phyloP scores from a whole-genome alignment of 768 basidiomycete genomes.

The Termitomyces sp. region DNA sequence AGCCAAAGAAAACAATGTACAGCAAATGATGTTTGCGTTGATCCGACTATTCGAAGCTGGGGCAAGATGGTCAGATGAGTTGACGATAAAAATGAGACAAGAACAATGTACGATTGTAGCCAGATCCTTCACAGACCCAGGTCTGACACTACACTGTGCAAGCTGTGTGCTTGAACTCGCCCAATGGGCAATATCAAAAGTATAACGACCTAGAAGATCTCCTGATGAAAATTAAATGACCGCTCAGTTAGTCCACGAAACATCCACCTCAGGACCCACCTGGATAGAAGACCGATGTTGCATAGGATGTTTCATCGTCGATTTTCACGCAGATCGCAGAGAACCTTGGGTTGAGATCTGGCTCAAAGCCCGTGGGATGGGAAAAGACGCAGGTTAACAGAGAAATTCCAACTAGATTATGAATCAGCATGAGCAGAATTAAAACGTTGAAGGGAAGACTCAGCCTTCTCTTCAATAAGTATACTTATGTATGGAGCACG shows the following conservation, averaged over 20 bases:
- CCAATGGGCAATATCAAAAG: slow-evolving; percentile 46
- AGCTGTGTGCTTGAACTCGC: slow-evolving; percentile 42
- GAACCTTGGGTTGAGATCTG: background rate
- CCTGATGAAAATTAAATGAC: slow-evolving; percentile 10
- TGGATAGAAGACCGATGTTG: slow-evolving; percentile 43
- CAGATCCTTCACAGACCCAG: slow-evolving; percentile 50
- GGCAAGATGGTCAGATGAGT: background rate
- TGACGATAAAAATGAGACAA: background rate
- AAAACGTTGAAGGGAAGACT: background rate
- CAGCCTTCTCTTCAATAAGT: background rate
- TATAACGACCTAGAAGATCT: slow-evolving; percentile 25
- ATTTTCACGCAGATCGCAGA: slow-evolving; percentile 35
- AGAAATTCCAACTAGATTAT: background rate
- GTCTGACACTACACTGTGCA: slow-evolving; percentile 55
- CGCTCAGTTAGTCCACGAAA: background rate
- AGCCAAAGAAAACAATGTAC: slow-evolving; percentile 26
- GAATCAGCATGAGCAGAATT: background rate
- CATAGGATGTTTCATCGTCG: slow-evolving; percentile 31
- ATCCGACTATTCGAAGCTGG: slow-evolving; percentile 46
- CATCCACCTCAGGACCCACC: slow-evolving; percentile 20
- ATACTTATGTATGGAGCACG: background rate
- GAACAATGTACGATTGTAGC: slow-evolving; percentile 38
- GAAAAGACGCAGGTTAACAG: background rate
- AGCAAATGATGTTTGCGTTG: slow-evolving; percentile 48
- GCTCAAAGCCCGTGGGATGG: background rate